Percentiles rank a stretch among this genome's conserved stretches.
Conservation (phyloP, 2,329 filamentous ascomycete genomes). For the Penicillium sp. region DNA sequence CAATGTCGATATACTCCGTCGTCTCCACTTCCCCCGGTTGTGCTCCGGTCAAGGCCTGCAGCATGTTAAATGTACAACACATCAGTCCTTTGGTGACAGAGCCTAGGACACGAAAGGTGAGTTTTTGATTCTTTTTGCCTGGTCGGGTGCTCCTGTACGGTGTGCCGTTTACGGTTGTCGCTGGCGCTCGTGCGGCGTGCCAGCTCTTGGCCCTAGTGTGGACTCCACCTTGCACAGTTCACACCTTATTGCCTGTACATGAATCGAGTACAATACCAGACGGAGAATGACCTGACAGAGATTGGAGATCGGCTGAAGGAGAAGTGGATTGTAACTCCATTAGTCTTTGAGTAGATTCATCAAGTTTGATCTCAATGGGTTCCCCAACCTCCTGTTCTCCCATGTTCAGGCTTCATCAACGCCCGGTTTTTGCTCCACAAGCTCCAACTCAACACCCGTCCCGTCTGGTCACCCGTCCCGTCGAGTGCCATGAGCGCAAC, state of each 20-base stretch:
- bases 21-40: slow-evolving; percentile 15
- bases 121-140: neutral
- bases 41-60: slow-evolving; percentile 11
- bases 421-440: neutral
- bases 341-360: neutral
- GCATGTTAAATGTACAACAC: neutral
- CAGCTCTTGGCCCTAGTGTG: slow-evolving; percentile 1
- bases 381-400: neutral
- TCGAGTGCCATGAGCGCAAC: slow-evolving; percentile 19
- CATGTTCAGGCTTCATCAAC: neutral
- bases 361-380: neutral
- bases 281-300: neutral
- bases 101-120: neutral
- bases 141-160: neutral
- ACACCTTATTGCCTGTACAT: slow-evolving; percentile 15
- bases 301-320: neutral
- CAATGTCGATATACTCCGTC: neutral
- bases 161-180: neutral
- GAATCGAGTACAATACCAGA: neutral
- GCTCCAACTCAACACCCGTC: neutral
- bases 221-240: slow-evolving; percentile 17
- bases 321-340: neutral
- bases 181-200: neutral
- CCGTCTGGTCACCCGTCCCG: slow-evolving; percentile 1
- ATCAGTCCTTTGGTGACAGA: neutral